phyloP scores from a whole-genome alignment of 1,139 yeast species.

The Blastobotrys persicus region DNA sequence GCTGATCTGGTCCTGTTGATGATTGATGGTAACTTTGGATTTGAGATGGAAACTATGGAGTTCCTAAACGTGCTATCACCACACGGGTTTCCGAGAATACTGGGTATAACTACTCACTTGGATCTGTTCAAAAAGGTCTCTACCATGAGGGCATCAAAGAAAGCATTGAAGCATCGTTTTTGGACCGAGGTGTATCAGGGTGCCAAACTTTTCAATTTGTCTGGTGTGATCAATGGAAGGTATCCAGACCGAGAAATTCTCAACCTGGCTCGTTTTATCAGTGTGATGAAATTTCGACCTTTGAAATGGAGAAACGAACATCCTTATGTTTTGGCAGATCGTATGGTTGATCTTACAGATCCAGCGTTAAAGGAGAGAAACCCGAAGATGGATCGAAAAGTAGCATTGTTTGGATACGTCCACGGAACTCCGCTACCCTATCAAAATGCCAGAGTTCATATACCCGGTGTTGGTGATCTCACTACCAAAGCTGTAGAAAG shows the following conservation, averaged over 20 bases:
- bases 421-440: slow-evolving; percentile 88
- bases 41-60: slow-evolving; percentile 99
- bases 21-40: slow-evolving; percentile 96
- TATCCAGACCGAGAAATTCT: slow-evolving; percentile 96
- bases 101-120: slow-evolving; percentile 94
- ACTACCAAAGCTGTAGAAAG: slow-evolving; percentile 75
- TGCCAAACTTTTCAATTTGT: slow-evolving; percentile 88
- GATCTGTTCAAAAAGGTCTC: slow-evolving; percentile 90
- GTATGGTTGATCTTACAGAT: slow-evolving; percentile 94
- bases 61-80: slow-evolving; percentile 93
- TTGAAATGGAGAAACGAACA: slow-evolving; percentile 98
- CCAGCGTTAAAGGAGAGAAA: slow-evolving; percentile 77
- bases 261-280: slow-evolving; percentile 85
- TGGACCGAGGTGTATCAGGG: slow-evolving; percentile 99
- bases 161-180: slow-evolving; percentile 86
- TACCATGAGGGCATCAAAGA: slow-evolving; percentile 87
- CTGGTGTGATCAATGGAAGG: slow-evolving; percentile 96
- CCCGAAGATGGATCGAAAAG: slow-evolving; percentile 80
- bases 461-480: slow-evolving; percentile 95
- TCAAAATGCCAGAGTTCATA: slow-evolving; percentile 76
- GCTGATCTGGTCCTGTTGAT: slow-evolving; percentile 87
- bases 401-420: slow-evolving; percentile 89
- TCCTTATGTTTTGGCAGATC: slow-evolving; percentile 87
- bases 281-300: slow-evolving; percentile 98
- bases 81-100: slow-evolving; percentile 97